A percentile compares a stretch with the other conserved stretches of the same genome.
phyloP scores from a whole-genome alignment of 1,139 yeast species.

The Kurtzmaniella quercitrusa region DNA sequence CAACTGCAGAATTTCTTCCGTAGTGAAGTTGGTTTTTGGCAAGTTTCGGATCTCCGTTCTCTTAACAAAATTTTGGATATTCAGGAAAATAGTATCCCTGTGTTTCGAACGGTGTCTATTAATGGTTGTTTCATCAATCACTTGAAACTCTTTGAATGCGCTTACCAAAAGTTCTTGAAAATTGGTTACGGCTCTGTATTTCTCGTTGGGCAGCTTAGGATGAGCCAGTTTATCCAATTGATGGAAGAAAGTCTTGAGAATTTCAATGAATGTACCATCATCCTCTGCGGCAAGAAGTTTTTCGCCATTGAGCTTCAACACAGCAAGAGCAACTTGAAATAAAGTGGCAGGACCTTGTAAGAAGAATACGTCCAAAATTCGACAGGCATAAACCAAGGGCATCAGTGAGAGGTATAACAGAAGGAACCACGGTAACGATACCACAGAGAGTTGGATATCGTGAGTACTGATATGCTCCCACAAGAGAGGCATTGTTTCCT shows the following conservation, averaged over 20 bases:
- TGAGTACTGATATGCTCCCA: conserved; percentile 76
- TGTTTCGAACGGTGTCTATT: conserved; percentile 64
- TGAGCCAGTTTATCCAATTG: conserved; percentile 78
- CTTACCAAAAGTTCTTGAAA: conserved; percentile 89
- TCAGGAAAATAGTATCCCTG: conserved; percentile 74
- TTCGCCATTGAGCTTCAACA: conserved; percentile 82
- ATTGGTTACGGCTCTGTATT: conserved; percentile 64
- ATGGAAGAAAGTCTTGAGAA: conserved; percentile 77
- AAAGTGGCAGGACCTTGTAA: conserved; percentile 85
- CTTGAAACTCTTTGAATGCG: conserved; percentile 86
- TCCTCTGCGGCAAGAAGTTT: conserved; percentile 75
- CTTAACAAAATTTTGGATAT: conserved; percentile 86
- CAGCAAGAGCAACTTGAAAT: conserved; percentile 91
- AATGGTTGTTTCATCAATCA: conserved; percentile 71
- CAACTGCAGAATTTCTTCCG: conserved; percentile 58
- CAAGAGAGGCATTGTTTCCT: conserved; percentile 81
- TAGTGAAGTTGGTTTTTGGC: conserved; percentile 64
- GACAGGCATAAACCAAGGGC: conserved; percentile 91
- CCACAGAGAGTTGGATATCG: conserved; percentile 92
- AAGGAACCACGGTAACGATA: conserved; percentile 94
- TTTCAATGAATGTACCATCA: conserved; percentile 86
- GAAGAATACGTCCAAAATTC: conserved; percentile 88
- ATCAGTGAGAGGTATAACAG: conserved; percentile 86
- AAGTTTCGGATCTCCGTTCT: conserved; percentile 85
- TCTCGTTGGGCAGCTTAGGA: conserved; percentile 64